Conservation (phyloP, 192 early-diverging fungal genomes). For the Geranomyces variabilis region DNA sequence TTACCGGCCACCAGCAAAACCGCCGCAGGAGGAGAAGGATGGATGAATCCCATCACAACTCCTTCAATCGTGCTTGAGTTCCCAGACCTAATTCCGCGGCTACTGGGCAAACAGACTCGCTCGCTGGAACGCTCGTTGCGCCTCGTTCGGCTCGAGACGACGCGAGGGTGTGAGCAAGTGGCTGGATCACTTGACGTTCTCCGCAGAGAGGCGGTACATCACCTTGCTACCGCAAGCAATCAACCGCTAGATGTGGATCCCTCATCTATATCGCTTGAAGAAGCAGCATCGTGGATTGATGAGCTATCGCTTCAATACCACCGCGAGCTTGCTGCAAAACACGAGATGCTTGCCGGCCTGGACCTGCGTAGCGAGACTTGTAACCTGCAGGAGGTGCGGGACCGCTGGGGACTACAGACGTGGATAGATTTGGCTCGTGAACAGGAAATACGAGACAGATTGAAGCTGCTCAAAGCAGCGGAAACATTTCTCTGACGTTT, state of each 20-base stretch:
- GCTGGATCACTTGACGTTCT: not conserved
- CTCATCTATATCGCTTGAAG: not conserved
- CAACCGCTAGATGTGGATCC: not conserved
- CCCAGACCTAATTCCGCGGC: slow-evolving; percentile 16
- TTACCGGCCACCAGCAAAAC: not conserved
- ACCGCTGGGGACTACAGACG: slow-evolving; percentile 23
- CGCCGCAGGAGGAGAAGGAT: not conserved
- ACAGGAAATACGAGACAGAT: not conserved
- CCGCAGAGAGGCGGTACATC: slow-evolving; percentile 3
- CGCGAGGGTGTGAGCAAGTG: slow-evolving; percentile 8
- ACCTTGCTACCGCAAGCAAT: not conserved
- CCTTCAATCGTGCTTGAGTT: slow-evolving; percentile 21
- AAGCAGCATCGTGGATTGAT: slow-evolving; percentile 18
- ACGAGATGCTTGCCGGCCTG: slow-evolving; percentile 12
- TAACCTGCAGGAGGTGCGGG: slow-evolving; percentile 13
- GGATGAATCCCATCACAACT: slow-evolving; percentile 25
- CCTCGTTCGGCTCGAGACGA: not conserved
- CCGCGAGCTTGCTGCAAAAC: slow-evolving; percentile 7
- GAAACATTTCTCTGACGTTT: too few species aligned
- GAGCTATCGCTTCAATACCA: not conserved
- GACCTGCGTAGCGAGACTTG: slow-evolving; percentile 1
- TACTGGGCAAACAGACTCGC: slow-evolving; percentile 23
- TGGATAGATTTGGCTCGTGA: slow-evolving; percentile 6
- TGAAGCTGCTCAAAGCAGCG: not conserved
- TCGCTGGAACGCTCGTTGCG: slow-evolving; percentile 8